Evolutionary conservation across 768 basidiomycete genomes (phyloP), one percentile per base, ranked within the genome.

Genomic region (Vishniacozyma victoriae): DNA sequence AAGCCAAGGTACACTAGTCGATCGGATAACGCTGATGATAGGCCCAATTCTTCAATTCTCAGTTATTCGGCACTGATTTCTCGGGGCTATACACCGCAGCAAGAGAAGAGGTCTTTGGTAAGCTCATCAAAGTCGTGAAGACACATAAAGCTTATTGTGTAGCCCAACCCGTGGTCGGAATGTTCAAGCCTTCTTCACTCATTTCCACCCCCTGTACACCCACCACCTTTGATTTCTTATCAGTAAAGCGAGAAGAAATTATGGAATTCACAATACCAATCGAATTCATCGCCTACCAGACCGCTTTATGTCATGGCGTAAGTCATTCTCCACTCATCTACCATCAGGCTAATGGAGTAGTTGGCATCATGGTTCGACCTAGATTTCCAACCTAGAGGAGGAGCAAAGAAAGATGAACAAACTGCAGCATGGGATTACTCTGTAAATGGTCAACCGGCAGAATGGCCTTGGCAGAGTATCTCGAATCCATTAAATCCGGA

Each of bases 341-440:
- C 36, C 26, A 3, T n/a, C 48, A n/a, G 19, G 15, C 22, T 12
- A 23, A 41, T 47, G 19, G 42, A 16, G 6, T 40, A 70, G 69
- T 59, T 71, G 16, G 70, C 67, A 27, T 69, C 67, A 7, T 71
- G 70, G 70, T 71, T 71, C 41, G 69, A 71, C 33, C 56, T 71
- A 7, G 61, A 58, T 23, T 71, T 71, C 41, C 35, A 44, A 9
- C 69, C 69, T 24, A 53, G 57, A 9, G 41, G 49, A n/a, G 25
- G 44, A 14, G 13, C 35, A 15, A 26, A 19, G 23, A 15, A 5
- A 14, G 51, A 50, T 14, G 57, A 63, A 41, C 48, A 50, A 13
- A 27, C 41, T 13, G 50, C 60, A 24, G 42, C 57, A 5, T 71
- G 70, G 70, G 45, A 60, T 29, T 59, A 57, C 36, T 41, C 45